Base-by-base conservation (phyloP, 1,139 yeast species). In the Candida buenavistaensis region DNA sequence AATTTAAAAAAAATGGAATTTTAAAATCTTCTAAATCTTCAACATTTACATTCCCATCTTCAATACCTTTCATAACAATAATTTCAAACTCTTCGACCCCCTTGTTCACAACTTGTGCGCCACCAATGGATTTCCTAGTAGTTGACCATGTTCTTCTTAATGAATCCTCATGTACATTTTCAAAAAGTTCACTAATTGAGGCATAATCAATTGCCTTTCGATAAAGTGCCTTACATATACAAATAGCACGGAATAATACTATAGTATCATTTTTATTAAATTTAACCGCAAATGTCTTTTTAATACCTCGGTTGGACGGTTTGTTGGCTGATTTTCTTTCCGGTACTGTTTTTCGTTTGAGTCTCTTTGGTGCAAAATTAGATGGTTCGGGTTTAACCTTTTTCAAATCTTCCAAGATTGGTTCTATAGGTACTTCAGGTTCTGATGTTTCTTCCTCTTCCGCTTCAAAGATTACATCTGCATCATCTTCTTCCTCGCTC, bases 101-200 rank as follows among this genome's bases (percentile, higher is more conserved):
- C 39, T 69, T 68, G 17, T 59, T 58, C 1, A 82, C 66, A 0
- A 77, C 78, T 8, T 52, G 55, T 14, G 68, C 59, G 1, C 75
- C 78, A 2, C 90, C 92, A 48, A 75, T 62, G 47, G 59, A 64
- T 41, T 72, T 75, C 27, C 87, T 64, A 6, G 80, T 64, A 9
- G 67, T 62, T 0, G 80, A 75, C 95, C 95, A 86, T 40, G 72
- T 75, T 30, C 75, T 70, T 36, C 67, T 68, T 11, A 80, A 69
- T 1, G 68, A 60, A 2, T 64, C 59, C 3, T 59, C 56, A 15
- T 52, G 60, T 26, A 59, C 48, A 12, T 59, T 71, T 1, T 54
- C 62, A 41, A 82, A 68, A 4, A 72, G 56, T 0, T 51, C 48
- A 0, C 80, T 66, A n/a, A 85, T 75, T 28, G 65, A 53, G 0